Conservation (phyloP, 345 rosid genomes). For the Draba incana region DNA sequence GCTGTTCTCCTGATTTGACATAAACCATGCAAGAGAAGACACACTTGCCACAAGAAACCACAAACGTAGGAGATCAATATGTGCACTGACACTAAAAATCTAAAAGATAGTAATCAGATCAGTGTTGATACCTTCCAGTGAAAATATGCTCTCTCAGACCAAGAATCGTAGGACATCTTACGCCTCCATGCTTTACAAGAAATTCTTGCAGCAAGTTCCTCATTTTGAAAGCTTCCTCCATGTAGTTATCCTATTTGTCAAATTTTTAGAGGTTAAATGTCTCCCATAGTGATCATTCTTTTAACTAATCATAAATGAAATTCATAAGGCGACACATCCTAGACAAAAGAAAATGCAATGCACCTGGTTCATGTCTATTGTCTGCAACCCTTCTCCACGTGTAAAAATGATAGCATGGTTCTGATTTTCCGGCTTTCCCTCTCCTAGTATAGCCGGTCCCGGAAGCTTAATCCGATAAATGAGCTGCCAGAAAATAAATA, state of each 20-base stretch:
- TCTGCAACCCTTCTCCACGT: conserved; percentile 65
- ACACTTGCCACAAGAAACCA: conserved; percentile 57
- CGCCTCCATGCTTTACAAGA: conserved; percentile 69
- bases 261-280: conserved; percentile 20
- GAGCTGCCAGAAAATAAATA: conserved; percentile 42
- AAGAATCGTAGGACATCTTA: conserved; percentile 71
- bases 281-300: conserved; percentile 9
- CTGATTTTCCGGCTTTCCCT: conserved; percentile 70
- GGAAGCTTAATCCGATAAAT: conserved; percentile 67
- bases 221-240: conserved; percentile 91
- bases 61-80: conserved; percentile 24
- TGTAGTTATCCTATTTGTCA: conserved; percentile 64
- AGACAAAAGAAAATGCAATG: not conserved
- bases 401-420: conserved; percentile 70
- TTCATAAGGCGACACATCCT: too few species aligned
- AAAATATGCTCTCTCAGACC: conserved; percentile 85
- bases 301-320: not conserved
- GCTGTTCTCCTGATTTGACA: conserved; percentile 87
- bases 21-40: conserved; percentile 90
- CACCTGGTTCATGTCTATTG: conserved; percentile 74
- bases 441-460: conserved; percentile 61
- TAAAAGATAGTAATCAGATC: not conserved
- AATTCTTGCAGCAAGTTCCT: conserved; percentile 81
- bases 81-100: conserved; percentile 7
- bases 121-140: conserved; percentile 69